phyloP scores from a whole-genome alignment of 2,329 filamentous ascomycete species.

The Paecilomyces variotii region DNA sequence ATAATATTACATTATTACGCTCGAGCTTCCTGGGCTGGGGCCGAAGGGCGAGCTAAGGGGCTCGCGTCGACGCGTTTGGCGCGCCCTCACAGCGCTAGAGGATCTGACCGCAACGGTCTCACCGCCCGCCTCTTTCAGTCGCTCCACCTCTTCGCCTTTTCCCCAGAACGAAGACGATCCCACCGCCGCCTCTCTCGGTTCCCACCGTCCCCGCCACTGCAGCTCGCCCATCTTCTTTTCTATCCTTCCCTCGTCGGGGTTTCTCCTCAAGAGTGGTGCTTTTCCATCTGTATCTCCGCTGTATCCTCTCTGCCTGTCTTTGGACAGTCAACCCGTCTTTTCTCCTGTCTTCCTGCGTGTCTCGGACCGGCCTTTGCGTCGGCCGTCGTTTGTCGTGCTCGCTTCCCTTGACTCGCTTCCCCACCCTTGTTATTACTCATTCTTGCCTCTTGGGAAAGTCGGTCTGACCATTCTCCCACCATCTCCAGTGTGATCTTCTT shows the following conservation, averaged over 20 bases:
- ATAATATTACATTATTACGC: background rate
- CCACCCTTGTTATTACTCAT: constrained; percentile 1
- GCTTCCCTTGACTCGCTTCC: background rate
- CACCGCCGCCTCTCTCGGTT: background rate
- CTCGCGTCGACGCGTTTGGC: background rate
- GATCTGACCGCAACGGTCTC: background rate
- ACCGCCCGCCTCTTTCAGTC: background rate
- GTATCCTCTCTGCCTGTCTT: background rate
- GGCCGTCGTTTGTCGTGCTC: background rate
- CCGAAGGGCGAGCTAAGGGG: background rate
- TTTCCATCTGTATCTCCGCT: background rate
- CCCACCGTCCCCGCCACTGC: background rate
- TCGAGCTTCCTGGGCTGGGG: background rate
- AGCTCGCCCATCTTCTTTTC: background rate
- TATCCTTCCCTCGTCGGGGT: background rate
- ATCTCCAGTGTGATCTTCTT: background rate
- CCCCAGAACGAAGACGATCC: background rate
- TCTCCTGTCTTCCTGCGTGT: background rate
- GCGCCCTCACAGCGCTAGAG: background rate
- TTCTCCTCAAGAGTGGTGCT: background rate
- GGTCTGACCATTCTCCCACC: background rate
- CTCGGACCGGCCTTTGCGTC: background rate
- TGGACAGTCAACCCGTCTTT: background rate
- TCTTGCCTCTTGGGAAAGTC: background rate
- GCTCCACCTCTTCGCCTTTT: background rate